phyloP scores from a whole-genome alignment of 2,329 filamentous ascomycete species.

The Alternaria sp. region DNA sequence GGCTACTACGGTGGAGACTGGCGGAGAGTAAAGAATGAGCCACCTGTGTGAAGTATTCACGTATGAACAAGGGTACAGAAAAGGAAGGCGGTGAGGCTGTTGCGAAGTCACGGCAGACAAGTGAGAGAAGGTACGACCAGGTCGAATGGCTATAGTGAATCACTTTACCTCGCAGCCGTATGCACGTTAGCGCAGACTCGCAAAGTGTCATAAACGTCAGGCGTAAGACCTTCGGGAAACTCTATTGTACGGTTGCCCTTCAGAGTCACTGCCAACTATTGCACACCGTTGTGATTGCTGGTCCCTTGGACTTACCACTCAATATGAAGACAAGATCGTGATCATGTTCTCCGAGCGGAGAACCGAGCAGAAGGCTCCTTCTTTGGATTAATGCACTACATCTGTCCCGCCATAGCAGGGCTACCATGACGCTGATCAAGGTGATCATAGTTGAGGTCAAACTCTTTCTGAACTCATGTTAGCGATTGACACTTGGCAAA shows the following conservation, averaged over 20 bases:
- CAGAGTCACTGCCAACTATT: neutral
- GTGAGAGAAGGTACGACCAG: constrained; percentile 5
- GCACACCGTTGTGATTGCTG: neutral
- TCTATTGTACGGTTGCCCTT: neutral
- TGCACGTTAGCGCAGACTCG: neutral
- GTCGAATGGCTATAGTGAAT: neutral
- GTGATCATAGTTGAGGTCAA: constrained; percentile 61
- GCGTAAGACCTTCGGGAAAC: neutral
- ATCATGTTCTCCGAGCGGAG: neutral
- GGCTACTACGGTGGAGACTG: neutral
- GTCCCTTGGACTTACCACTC: neutral
- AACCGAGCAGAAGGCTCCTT: neutral
- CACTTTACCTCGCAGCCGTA: neutral
- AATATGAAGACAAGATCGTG: neutral
- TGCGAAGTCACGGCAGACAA: neutral
- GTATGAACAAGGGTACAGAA: neutral
- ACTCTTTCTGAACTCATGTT: constrained; percentile 54
- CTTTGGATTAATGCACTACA: constrained; percentile 19
- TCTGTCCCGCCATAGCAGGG: constrained; percentile 41
- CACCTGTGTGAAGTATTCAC: neutral
- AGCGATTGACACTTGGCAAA: constrained; percentile 15
- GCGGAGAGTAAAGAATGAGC: neutral
- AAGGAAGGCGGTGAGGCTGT: neutral
- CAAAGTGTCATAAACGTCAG: neutral
- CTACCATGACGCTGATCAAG: constrained; percentile 56